These are phyloP conservation scores for Camelina laxa DNA, from an alignment of 345 rosid species.

Conservation along the genomic window DNA sequence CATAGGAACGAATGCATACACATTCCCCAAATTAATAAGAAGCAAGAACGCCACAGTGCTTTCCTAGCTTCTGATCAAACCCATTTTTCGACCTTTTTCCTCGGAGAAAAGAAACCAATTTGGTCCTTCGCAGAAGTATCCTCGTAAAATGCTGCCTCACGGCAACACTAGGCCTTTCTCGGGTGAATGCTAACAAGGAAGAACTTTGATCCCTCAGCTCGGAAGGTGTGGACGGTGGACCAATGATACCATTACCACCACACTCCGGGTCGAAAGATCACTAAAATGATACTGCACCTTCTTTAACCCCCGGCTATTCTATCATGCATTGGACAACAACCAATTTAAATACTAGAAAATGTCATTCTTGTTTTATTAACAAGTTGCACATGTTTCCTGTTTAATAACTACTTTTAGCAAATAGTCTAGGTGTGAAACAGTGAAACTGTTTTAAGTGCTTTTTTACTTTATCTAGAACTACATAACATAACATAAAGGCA, in stretches of 20 bases:
- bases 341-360: background rate
- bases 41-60: background rate
- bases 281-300: background rate
- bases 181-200: background rate
- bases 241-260: background rate
- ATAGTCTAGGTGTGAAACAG: background rate
- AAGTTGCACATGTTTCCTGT: slow-evolving; percentile 8
- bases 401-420: slow-evolving; percentile 15
- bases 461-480: background rate
- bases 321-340: background rate
- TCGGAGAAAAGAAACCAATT: background rate
- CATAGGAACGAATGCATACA: background rate
- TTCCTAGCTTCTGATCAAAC: background rate
- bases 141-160: background rate
- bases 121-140: background rate
- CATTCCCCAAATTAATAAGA: background rate
- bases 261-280: background rate
- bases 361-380: background rate
- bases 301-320: background rate
- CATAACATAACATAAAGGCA: slow-evolving; percentile 11
- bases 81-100: background rate
- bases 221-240: background rate
- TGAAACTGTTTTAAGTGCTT: slow-evolving; percentile 8
- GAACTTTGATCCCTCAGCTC: background rate
- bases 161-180: background rate